These are phyloP conservation scores for Sarocladium strictum DNA, from an alignment of 2,329 filamentous ascomycete genomes.

Conservation along the genomic window DNA sequence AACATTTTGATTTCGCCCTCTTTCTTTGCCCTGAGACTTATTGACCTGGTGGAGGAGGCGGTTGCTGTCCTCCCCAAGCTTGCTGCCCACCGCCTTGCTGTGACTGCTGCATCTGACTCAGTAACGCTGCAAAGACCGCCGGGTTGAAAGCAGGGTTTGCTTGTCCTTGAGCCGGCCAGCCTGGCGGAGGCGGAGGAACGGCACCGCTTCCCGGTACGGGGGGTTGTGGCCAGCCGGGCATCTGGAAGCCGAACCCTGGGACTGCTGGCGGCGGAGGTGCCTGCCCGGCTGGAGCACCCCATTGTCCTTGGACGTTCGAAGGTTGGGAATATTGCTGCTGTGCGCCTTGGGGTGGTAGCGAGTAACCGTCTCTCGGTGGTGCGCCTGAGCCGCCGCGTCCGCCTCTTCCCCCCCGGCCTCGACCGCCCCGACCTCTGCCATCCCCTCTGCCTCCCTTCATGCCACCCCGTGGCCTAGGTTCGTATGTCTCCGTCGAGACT, in stretches of 20 bases:
- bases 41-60: constrained; percentile 22
- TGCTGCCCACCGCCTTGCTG: constrained; percentile 16
- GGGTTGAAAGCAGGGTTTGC: constrained; percentile 43
- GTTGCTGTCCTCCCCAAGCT: constrained; percentile 21
- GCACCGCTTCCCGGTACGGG: constrained; percentile 24
- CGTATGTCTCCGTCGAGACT: constrained; percentile 31
- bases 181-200: constrained; percentile 35
- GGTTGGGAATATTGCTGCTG: constrained; percentile 17
- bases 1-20: background rate
- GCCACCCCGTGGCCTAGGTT: constrained; percentile 35
- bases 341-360: constrained; percentile 29
- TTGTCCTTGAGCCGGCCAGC: constrained; percentile 27
- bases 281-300: background rate
- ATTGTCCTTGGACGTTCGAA: constrained; percentile 14
- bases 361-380: constrained; percentile 33
- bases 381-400: constrained; percentile 28
- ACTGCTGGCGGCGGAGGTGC: constrained; percentile 17
- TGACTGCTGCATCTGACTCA: constrained; percentile 36
- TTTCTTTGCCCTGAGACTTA: constrained; percentile 11
- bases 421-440: constrained; percentile 28
- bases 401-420: constrained; percentile 34
- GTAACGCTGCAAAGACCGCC: constrained; percentile 46
- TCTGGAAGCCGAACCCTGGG: constrained; percentile 37
- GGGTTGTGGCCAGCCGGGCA: constrained; percentile 35
- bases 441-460: constrained; percentile 36